Base-by-base conservation (phyloP, 1,139 yeast species). In the Hanseniaspora uvarum region DNA sequence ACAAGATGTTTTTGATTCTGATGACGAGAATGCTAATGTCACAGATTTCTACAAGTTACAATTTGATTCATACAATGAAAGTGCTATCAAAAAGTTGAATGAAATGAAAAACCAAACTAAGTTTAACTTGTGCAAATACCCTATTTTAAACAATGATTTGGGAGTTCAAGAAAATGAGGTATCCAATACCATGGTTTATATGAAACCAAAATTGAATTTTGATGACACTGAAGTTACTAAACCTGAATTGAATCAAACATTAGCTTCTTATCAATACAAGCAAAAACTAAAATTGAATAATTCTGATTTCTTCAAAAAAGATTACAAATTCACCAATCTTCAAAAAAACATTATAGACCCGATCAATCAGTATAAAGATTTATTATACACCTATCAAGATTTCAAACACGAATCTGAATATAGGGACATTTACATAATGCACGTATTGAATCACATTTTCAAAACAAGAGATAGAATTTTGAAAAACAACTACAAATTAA, bases 381-480 rank as follows among this genome's bases (percentile, higher is more conserved):
- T 89, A 6, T 70, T 79, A 19, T 79, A 75, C 60, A 86, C 94
- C 41, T 79, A 79, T 60, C 73, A 77, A 44, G 69, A 72, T 0
- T 66, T 69, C 56, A 64, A 65, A 1, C 69, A 74, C 16, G 75
- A 72, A 51, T 60, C 65, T 1, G 74, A 75, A 45, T 78, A 88
- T 61, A 79, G 82, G 60, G 78, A 78, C 56, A 68, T 86, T 28
- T 86, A 86, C 64, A 68, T 76, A 0, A 63, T 86, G 58, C 98
- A 92, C 69, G 76, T 80, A 3, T 67, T 88, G 56, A 92, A 92
- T 62, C 98, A 92, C 65, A 71, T 92, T 31, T 79, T 75, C 69
- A 88, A 88, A 68, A 86, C 97, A 0, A 76, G 96, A 64, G 96
- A 88, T 65, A 72, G 82, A 30, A 77, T 89, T 23, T 63, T 89